phyloP scores from a whole-genome alignment of 2,329 filamentous ascomycete species.

The Mycosphaerella sp. region DNA sequence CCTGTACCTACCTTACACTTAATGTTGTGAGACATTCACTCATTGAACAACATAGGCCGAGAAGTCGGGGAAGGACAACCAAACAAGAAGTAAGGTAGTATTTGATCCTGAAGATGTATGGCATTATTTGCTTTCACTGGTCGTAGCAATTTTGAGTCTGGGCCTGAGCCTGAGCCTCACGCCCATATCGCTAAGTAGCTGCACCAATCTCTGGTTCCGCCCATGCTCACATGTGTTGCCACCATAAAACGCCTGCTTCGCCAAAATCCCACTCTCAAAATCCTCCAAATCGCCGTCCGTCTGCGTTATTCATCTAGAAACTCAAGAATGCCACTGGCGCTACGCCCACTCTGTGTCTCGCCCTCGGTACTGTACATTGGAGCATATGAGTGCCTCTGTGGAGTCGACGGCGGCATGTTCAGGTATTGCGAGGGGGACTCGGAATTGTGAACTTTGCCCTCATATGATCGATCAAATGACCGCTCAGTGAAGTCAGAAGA shows the following conservation, averaged over 20 bases:
- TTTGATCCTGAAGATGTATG: background rate
- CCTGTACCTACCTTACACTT: no score
- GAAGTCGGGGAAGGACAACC: background rate
- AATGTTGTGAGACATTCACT: no score
- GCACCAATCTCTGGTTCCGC: background rate
- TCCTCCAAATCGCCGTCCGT: background rate
- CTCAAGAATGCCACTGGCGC: background rate
- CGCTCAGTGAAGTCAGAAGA: conserved; percentile 5
- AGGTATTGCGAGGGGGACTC: conserved; percentile 13
- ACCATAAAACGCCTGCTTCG: conserved; percentile 6
- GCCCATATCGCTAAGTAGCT: background rate
- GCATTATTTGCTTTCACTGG: conserved; percentile 8
- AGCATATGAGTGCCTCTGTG: background rate
- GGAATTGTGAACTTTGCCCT: conserved; percentile 5
- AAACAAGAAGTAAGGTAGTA: background rate
- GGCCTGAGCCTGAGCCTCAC: background rate
- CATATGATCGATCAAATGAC: conserved; percentile 5
- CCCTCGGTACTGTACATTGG: background rate
- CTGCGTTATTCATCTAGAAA: conserved; percentile 1
- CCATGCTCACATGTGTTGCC: conserved; percentile 1
- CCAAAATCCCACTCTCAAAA: background rate
- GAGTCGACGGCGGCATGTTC: conserved; percentile 10
- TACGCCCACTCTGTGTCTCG: background rate
- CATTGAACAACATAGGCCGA: background rate
- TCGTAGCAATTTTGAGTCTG: conserved; percentile 6